Conservation (phyloP, 2,329 filamentous ascomycete species). For the Lasiodiplodia theobromae region DNA sequence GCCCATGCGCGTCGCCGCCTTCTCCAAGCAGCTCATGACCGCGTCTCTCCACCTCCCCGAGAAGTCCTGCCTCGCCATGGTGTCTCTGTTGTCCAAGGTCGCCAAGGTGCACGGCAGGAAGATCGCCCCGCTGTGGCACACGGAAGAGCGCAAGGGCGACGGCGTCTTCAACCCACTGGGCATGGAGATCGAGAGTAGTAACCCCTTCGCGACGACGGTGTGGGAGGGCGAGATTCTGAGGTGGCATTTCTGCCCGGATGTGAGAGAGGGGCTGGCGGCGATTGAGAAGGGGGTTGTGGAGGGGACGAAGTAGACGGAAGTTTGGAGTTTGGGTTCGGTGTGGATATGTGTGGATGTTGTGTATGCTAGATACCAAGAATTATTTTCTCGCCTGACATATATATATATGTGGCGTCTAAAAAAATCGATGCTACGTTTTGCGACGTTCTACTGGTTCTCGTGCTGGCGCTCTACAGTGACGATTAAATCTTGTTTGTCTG, state of each 20-base stretch:
- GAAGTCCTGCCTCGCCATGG: conserved; percentile 81
- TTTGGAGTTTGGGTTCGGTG: neutral
- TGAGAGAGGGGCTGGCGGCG: conserved; percentile 71
- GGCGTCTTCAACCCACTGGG: conserved; percentile 80
- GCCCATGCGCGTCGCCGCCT: conserved; percentile 85
- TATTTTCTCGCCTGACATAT: neutral
- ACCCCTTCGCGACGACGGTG: conserved; percentile 86
- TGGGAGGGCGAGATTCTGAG: conserved; percentile 93
- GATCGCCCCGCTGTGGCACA: conserved; percentile 87
- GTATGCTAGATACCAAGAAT: neutral
- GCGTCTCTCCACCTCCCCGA: conserved; percentile 85
- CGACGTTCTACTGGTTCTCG: too few species aligned
- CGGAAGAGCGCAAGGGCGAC: conserved; percentile 90
- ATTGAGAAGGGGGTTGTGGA: conserved; percentile 38
- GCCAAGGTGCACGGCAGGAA: conserved; percentile 83
- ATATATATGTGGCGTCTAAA: neutral
- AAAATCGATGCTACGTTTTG: neutral
- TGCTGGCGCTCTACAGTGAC: too few species aligned
- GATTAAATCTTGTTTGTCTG: too few species aligned
- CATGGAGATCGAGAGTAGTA: conserved; percentile 74
- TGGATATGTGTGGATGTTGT: neutral
- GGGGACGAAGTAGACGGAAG: neutral
- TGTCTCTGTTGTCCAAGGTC: conserved; percentile 79
- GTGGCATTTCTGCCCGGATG: conserved; percentile 84
- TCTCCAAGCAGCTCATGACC: conserved; percentile 89